Conservation (phyloP, 1,284 basidiomycete species). For the Apiotrichum siamense region DNA sequence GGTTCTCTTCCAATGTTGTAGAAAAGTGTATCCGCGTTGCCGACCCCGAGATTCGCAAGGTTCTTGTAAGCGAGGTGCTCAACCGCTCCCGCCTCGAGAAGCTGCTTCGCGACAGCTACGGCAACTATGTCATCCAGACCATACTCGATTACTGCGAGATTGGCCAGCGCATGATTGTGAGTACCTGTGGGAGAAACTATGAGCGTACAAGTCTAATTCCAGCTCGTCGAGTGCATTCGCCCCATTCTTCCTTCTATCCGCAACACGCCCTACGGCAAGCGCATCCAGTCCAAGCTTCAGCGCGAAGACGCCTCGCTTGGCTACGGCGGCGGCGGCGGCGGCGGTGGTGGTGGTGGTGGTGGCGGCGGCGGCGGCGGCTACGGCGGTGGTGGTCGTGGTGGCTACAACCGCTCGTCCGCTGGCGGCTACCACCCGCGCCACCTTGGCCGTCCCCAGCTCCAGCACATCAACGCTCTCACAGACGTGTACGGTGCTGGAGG, state of each 20-base stretch:
- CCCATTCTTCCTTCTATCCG: slow-evolving; percentile 93
- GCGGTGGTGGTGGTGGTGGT: slow-evolving; percentile 35
- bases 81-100: slow-evolving; percentile 94
- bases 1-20: slow-evolving; percentile 39
- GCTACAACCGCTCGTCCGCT: slow-evolving; percentile 21
- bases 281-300: slow-evolving; percentile 94
- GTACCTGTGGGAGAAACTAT: no score
- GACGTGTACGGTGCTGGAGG: slow-evolving; percentile 45
- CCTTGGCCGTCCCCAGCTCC: slow-evolving; percentile 45
- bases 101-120: slow-evolving; percentile 85
- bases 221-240: slow-evolving; percentile 86
- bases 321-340: slow-evolving; percentile 51
- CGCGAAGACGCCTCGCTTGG: slow-evolving; percentile 67
- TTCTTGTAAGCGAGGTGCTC: slow-evolving; percentile 90
- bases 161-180: slow-evolving; percentile 61
- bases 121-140: slow-evolving; percentile 92
- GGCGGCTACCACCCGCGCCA: slow-evolving; percentile 37
- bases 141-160: slow-evolving; percentile 93
- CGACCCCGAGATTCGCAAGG: slow-evolving; percentile 86
- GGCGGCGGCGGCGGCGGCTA: slow-evolving; percentile 49
- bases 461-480: slow-evolving; percentile 48
- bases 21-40: slow-evolving; percentile 91
- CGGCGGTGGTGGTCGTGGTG: no score
- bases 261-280: slow-evolving; percentile 95
- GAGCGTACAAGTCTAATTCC: slow-evolving; percentile 38